A percentile compares a stretch with the other conserved stretches of the same genome.
Conservation (phyloP, 106 monocot genomes). For the Allium sativum region DNA sequence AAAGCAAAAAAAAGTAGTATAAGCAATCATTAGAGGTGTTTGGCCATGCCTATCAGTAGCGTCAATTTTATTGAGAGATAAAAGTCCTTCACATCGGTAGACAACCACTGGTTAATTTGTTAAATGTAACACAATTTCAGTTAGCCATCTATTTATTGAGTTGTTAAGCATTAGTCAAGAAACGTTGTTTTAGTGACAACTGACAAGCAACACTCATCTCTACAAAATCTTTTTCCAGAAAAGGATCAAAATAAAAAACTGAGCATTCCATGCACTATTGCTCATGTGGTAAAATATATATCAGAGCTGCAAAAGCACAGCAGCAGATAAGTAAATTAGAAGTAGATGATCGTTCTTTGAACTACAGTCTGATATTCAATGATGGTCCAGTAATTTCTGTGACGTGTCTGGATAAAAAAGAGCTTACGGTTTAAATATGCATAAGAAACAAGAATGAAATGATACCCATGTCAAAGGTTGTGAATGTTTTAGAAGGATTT, state of each 20-base stretch:
- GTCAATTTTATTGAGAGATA: too few species aligned
- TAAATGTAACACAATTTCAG: too few species aligned
- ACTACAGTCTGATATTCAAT: not conserved
- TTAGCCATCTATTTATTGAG: too few species aligned
- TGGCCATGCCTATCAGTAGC: too few species aligned
- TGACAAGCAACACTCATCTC: slow-evolving; percentile 46
- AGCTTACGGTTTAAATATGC: slow-evolving; percentile 53
- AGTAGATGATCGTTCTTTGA: not conserved
- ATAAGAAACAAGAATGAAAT: slow-evolving; percentile 6
- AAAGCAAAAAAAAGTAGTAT: too few species aligned
- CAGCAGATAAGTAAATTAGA: slow-evolving; percentile 5
- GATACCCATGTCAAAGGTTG: slow-evolving; percentile 18
- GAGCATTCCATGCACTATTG: slow-evolving; percentile 53
- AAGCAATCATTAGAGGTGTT: too few species aligned
- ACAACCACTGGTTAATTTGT: too few species aligned
- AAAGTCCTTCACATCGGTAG: too few species aligned
- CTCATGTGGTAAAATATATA: slow-evolving; percentile 56
- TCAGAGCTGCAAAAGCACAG: slow-evolving; percentile 55
- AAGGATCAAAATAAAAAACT: slow-evolving; percentile 31
- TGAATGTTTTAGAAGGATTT: slow-evolving; percentile 43
- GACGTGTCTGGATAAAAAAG: slow-evolving; percentile 16
- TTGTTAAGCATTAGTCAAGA: too few species aligned
- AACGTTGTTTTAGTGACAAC: too few species aligned
- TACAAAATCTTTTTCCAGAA: slow-evolving; percentile 29
- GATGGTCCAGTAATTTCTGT: slow-evolving; percentile 29